Evolutionary conservation across 148 eudicot genomes (phyloP), one percentile per base, ranked within the genome.

Genomic region (Cornus florida): DNA sequence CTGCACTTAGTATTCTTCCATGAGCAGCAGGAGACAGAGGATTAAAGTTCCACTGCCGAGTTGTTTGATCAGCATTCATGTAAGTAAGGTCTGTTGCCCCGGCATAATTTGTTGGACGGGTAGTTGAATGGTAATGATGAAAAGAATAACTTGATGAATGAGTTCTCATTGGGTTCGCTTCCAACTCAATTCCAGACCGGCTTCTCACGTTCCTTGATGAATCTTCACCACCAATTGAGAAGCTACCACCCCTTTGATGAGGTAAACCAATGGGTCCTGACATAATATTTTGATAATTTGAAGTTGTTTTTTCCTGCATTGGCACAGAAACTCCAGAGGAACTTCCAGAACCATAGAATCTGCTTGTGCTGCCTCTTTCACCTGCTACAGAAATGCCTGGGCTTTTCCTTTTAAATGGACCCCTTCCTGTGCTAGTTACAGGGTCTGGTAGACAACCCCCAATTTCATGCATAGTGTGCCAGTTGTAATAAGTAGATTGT

Each of bases 201-300:
- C 84, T 82, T 81, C 87, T 84, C 57, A 81, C 87, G 7, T 81
- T 84, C 60, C 87, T 84, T 38, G 57, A 19, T 13, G 82, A 71
- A 66, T 75, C 80, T 78, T 84, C 84, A 43, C 78, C 77, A 78
- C 32, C 19, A 71, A 77, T 24, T 38, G 75, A 53, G 23, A 80
- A 76, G 68, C 80, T 80, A 65, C 84, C 73, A 43, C 72, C 77
- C 22, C 79, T 73, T 48, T 74, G 70, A 32, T 77, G 73, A 69
- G 80, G 81, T 23, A 71, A 76, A 23, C 48, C 67, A 59, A 79
- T 57, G 41, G 67, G 67, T 31, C 48, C 70, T 8, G 39, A 69
- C 19, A 79, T 57, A 64, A 32, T 35, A 41, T 76, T 33, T 43
- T 62, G 78, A 60, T 46, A 78, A 82, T 69, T 78, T n/a, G 72